These are phyloP conservation scores for Aureobasidium sp. DNA, from an alignment of 2,329 filamentous ascomycete genomes.

Conservation along the genomic window DNA sequence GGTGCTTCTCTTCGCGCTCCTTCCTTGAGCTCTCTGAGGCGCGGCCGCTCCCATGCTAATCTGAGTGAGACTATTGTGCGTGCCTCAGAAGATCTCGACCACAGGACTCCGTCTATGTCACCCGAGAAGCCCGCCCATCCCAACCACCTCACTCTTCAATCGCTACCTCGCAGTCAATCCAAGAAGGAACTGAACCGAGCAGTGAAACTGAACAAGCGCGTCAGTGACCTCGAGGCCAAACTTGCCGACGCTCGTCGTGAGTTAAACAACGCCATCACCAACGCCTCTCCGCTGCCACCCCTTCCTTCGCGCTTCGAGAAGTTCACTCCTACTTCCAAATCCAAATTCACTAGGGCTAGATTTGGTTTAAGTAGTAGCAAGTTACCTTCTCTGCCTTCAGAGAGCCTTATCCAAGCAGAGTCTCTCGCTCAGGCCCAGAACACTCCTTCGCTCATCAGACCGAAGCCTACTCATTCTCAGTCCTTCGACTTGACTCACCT, in stretches of 20 bases:
- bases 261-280: conserved; percentile 43
- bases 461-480: conserved; percentile 3
- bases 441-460: conserved; percentile 8
- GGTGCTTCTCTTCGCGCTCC: conserved; percentile 22
- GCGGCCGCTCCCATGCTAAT: conserved; percentile 28
- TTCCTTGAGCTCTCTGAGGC: conserved; percentile 30
- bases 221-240: conserved; percentile 55
- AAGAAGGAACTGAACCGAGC: conserved; percentile 53
- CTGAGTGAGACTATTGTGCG: conserved; percentile 17
- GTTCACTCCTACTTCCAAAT: conserved; percentile 28
- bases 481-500: conserved; percentile 9
- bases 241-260: conserved; percentile 50
- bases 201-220: conserved; percentile 51
- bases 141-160: conserved; percentile 2
- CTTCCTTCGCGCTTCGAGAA: conserved; percentile 30
- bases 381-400: conserved; percentile 34
- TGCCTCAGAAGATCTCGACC: conserved; percentile 22
- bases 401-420: conserved; percentile 31
- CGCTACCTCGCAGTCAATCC: conserved; percentile 43
- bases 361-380: conserved; percentile 31
- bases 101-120: conserved; percentile 21
- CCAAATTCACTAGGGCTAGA: conserved; percentile 25
- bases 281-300: conserved; percentile 34
- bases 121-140: conserved; percentile 24
- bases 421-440: conserved; percentile 5